These are phyloP conservation scores for Microcera coccophila DNA, from an alignment of 2,329 filamentous ascomycete species.

Conservation along the genomic window DNA sequence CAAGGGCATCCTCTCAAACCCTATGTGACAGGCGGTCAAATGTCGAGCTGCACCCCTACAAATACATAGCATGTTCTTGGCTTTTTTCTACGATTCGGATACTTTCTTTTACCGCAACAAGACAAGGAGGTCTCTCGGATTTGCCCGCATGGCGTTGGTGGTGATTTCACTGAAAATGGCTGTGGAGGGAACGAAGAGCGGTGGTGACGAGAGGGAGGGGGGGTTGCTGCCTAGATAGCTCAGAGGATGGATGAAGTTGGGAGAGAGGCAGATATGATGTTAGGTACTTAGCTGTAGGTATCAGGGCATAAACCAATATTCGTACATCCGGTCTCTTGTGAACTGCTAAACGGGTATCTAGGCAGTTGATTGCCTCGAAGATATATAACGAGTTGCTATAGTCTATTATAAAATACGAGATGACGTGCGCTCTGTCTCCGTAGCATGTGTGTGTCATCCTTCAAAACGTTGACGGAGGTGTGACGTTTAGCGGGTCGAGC, in stretches of 20 bases:
- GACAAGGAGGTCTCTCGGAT: conserved; percentile 22
- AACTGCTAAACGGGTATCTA: not conserved
- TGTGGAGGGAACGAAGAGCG: not conserved
- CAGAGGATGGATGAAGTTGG: not conserved
- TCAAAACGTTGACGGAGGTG: too few species aligned
- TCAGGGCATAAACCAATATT: not conserved
- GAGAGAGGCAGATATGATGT: too few species aligned
- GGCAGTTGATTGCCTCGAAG: not conserved
- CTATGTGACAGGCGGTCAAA: not conserved
- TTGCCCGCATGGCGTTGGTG: conserved; percentile 28
- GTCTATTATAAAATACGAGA: not conserved
- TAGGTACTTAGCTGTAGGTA: not conserved
- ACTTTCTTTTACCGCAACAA: conserved; percentile 21
- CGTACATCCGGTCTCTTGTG: not conserved
- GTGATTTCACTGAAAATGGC: conserved; percentile 16
- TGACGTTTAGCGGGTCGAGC: too few species aligned
- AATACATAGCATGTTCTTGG: not conserved
- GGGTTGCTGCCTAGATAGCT: not conserved
- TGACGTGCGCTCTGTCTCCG: too few species aligned
- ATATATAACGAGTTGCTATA: not conserved
- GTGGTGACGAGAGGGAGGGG: conserved; percentile 2
- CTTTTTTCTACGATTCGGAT: not conserved
- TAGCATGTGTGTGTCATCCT: too few species aligned
- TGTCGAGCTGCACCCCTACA: not conserved
- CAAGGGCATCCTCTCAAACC: not conserved